Conservation (phyloP, 169 alveolate species). For the Plasmodium gaboni region DNA sequence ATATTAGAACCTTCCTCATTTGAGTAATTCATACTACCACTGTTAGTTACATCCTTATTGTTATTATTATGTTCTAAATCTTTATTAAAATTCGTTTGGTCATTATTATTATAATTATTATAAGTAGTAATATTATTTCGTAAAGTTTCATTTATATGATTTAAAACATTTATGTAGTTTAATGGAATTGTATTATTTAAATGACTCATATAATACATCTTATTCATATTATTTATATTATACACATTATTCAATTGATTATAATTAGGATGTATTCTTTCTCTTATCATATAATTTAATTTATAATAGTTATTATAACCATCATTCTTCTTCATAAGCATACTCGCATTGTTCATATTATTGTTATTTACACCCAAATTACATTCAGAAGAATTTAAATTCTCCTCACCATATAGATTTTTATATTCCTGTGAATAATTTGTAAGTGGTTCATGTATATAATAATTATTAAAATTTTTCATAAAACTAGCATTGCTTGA, state of each 20-base stretch:
- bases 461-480: slow-evolving; percentile 10
- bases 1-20: too few relatives aligned
- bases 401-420: slow-evolving; percentile 9
- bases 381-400: slow-evolving; percentile 20
- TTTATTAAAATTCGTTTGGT: too few relatives aligned
- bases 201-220: neutral
- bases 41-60: neutral
- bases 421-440: slow-evolving; percentile 6
- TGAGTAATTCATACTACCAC: neutral
- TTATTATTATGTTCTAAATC: too few relatives aligned
- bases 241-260: neutral
- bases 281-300: neutral
- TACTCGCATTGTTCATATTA: neutral
- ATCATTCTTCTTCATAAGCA: neutral
- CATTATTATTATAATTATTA: too few relatives aligned
- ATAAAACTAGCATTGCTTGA: neutral
- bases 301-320: neutral
- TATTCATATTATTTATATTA: neutral
- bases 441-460: slow-evolving; percentile 10
- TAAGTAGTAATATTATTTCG: too few relatives aligned
- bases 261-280: neutral
- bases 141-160: too few relatives aligned
- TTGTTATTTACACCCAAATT: slow-evolving; percentile 19
- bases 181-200: too few relatives aligned
- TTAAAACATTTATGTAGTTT: too few relatives aligned